Percentiles rank a stretch among this genome's conserved stretches.
Evolutionary conservation across 2,329 filamentous ascomycete species (phyloP).

Genomic region (Colletotrichum sansevieriae): DNA sequence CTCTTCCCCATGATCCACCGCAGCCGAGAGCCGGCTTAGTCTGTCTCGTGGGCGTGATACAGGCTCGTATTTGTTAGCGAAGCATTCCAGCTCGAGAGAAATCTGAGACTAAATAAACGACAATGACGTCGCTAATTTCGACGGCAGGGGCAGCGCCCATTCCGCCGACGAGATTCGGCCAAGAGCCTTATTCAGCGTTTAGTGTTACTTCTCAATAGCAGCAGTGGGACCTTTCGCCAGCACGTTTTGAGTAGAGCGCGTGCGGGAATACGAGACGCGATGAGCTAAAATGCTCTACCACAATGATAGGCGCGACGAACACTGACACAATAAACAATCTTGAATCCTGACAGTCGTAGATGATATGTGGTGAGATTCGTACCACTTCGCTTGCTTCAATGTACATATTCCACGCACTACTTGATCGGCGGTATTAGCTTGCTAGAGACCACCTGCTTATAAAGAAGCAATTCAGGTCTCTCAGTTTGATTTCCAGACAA

Average conservation of each 20-base stretch:
- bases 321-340: background rate
- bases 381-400: slow-evolving; percentile 1
- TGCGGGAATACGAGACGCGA: background rate
- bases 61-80: background rate
- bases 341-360: background rate
- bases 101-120: slow-evolving; percentile 1
- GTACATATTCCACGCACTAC: background rate
- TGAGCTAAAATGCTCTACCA: background rate
- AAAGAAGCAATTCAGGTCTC: background rate
- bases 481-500: background rate
- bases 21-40: slow-evolving; percentile 4
- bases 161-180: background rate
- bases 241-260: background rate
- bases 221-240: background rate
- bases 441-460: background rate
- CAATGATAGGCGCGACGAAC: background rate
- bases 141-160: background rate
- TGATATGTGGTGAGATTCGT: slow-evolving; percentile 1
- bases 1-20: background rate
- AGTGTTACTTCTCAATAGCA: background rate
- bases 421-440: background rate
- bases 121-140: slow-evolving; percentile 10
- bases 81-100: slow-evolving; percentile 13
- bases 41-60: background rate
- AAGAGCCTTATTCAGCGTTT: background rate